phyloP scores from a whole-genome alignment of 345 rosid genomes.

The Ailanthus altissimus region DNA sequence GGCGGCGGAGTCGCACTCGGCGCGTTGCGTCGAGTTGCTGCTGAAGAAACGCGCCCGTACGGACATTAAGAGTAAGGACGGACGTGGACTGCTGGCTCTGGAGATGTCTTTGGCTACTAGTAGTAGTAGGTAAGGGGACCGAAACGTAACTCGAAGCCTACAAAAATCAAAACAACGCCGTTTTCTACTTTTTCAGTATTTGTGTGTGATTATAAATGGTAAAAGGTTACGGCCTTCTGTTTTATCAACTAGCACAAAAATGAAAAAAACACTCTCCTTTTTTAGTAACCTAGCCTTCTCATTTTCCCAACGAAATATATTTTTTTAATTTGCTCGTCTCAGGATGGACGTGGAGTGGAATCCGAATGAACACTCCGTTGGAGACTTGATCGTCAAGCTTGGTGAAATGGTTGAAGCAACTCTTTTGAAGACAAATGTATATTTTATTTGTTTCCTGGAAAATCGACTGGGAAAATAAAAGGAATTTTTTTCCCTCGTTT shows the following conservation, averaged over 20 bases:
- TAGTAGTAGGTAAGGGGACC: conserved; percentile 41
- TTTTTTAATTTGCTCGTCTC: conserved; percentile 7
- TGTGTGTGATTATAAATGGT: neutral
- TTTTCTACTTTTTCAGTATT: conserved; percentile 24
- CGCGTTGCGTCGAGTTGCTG: conserved; percentile 68
- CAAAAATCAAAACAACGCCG: conserved; percentile 15
- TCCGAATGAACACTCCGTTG: conserved; percentile 50
- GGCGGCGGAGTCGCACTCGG: conserved; percentile 61
- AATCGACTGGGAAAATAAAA: conserved; percentile 4
- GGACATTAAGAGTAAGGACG: conserved; percentile 60
- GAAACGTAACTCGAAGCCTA: neutral
- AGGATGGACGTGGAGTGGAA: conserved; percentile 68
- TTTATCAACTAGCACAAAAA: neutral
- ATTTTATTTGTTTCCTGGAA: conserved; percentile 12
- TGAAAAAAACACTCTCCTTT: conserved; percentile 23
- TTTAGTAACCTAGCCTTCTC: conserved; percentile 27
- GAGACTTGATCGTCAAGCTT: conserved; percentile 56
- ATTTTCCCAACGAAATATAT: neutral
- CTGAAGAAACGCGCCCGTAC: conserved; percentile 75
- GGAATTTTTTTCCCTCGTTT: neutral
- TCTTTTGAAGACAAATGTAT: neutral
- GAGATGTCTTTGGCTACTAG: conserved; percentile 55
- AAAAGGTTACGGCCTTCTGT: conserved; percentile 17
- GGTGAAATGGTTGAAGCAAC: conserved; percentile 51
- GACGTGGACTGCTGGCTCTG: conserved; percentile 57